Conservation (phyloP, 2,329 filamentous ascomycete species). For the Monilinia polystroma region DNA sequence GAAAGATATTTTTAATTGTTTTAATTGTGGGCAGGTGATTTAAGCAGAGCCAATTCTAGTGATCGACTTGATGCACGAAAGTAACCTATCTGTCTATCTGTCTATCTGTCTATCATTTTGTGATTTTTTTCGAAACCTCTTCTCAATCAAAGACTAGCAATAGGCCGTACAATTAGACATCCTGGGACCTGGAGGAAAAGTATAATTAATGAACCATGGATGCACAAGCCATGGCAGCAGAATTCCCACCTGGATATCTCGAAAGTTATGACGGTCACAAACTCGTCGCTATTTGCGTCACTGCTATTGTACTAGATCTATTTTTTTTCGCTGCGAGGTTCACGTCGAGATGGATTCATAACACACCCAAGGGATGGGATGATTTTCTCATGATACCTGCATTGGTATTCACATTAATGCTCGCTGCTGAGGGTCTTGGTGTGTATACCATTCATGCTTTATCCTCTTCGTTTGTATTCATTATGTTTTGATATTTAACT, state of each 20-base stretch:
- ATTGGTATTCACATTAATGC: constrained; percentile 14
- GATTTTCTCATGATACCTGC: constrained; percentile 23
- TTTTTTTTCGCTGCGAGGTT: constrained; percentile 18
- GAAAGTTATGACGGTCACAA: constrained; percentile 15
- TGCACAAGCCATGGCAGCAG: constrained; percentile 3
- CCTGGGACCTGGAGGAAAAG: neutral
- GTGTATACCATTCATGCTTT: neutral
- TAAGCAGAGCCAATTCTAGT: constrained; percentile 4
- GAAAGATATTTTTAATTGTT: neutral
- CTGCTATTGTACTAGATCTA: constrained; percentile 9
- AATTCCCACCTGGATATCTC: constrained; percentile 19
- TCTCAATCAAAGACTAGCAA: neutral
- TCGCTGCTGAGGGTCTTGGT: constrained; percentile 20
- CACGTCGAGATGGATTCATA: constrained; percentile 14
- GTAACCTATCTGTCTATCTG: neutral
- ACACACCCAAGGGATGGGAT: constrained; percentile 22
- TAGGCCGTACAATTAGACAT: neutral
- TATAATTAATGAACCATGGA: constrained; percentile 10
- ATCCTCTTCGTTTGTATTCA: neutral
- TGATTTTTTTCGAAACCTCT: neutral
- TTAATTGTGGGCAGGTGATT: constrained; percentile 12
- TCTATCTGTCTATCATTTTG: neutral
- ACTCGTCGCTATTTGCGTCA: constrained; percentile 17
- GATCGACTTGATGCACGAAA: constrained; percentile 9
- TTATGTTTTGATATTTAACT: neutral